A percentile compares a stretch with the other conserved stretches of the same genome.
Conservation (phyloP, 495 filamentous ascomycete species). For the Podospora didyma region DNA sequence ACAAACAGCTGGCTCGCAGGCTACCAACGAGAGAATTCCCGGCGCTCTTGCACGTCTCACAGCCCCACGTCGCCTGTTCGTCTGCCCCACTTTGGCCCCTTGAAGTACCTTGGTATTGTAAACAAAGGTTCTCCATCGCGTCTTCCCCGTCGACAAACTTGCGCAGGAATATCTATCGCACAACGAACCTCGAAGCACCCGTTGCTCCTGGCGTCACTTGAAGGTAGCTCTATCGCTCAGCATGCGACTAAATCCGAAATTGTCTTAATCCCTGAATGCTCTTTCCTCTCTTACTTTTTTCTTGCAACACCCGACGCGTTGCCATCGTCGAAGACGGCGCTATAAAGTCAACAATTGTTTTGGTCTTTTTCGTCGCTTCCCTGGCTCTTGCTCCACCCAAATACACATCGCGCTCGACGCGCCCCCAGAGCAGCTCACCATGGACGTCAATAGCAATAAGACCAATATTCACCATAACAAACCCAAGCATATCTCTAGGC, state of each 20-base stretch:
- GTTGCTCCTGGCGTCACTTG: neutral
- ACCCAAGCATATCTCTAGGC: slow-evolving; percentile 33
- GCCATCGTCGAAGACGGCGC: neutral
- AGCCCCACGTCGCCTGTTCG: neutral
- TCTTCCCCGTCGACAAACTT: neutral
- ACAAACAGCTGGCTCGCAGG: neutral
- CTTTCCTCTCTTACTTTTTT: neutral
- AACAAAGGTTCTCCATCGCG: neutral
- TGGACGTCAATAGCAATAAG: slow-evolving; percentile 33
- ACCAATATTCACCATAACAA: slow-evolving; percentile 20
- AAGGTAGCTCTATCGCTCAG: neutral
- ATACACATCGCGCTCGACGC: slow-evolving; percentile 18
- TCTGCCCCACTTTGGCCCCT: neutral
- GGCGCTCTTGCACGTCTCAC: too few relatives aligned
- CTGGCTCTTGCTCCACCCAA: neutral
- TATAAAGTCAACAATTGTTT: neutral
- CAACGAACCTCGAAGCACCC: neutral
- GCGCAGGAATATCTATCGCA: neutral
- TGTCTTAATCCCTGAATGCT: neutral
- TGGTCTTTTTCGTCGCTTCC: neutral
- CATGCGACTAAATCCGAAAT: neutral
- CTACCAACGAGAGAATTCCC: neutral
- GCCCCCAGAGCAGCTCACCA: slow-evolving; percentile 16
- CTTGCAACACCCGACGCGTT: neutral
- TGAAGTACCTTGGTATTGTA: neutral